Evolutionary conservation across 805 yeast genomes (phyloP).

Genomic region (Candida methanosorbosa): DNA sequence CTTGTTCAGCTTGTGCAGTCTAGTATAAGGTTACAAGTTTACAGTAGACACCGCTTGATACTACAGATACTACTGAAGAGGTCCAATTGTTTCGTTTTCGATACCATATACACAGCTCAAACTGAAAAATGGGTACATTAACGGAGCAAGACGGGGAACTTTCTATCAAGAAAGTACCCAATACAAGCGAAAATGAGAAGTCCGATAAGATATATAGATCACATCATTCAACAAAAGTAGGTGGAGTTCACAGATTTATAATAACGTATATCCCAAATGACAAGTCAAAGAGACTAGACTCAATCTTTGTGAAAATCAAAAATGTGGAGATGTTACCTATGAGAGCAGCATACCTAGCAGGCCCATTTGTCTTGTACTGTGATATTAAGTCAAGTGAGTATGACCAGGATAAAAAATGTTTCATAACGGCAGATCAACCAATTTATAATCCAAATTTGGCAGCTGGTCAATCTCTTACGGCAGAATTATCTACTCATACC

Average conservation of each 20-base stretch:
- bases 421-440: slow-evolving; percentile 74
- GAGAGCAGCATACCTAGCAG: slow-evolving; percentile 79
- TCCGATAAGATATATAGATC: neutral
- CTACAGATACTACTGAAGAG: no score
- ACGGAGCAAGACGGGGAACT: no score
- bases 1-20: no score
- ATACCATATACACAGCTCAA: no score
- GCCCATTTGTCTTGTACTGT: slow-evolving; percentile 80
- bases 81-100: no score
- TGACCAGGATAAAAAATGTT: slow-evolving; percentile 39
- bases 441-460: slow-evolving; percentile 60
- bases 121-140: no score
- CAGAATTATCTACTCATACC: slow-evolving; percentile 58
- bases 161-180: no score
- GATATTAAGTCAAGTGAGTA: slow-evolving; percentile 70
- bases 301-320: slow-evolving; percentile 49
- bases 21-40: no score
- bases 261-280: slow-evolving; percentile 38
- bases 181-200: no score
- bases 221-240: slow-evolving; percentile 34
- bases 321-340: slow-evolving; percentile 66
- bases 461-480: slow-evolving; percentile 56
- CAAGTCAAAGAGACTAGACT: slow-evolving; percentile 4
- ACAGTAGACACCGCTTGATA: no score
- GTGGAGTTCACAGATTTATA: slow-evolving; percentile 49